Percentiles rank a stretch among this genome's conserved stretches.
Conservation (phyloP, 1,284 basidiomycete genomes). For the Ganoderma sinense region DNA sequence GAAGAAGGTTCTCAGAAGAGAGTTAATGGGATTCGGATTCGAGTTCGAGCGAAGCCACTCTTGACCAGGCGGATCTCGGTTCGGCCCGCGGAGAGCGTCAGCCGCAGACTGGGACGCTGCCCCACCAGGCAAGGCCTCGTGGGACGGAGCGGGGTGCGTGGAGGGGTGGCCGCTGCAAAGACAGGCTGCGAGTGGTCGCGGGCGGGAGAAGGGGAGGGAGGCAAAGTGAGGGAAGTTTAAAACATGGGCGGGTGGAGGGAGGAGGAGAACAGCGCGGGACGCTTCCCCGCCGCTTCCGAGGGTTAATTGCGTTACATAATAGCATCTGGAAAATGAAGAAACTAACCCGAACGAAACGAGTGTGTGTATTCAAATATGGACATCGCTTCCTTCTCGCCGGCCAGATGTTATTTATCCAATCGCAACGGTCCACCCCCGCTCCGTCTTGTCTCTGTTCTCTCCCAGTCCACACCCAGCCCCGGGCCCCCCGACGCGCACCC, state of each 20-base stretch:
- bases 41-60: slow-evolving; percentile 16
- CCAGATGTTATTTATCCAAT: slow-evolving; percentile 35
- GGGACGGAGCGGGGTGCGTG: slow-evolving; percentile 3
- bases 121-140: slow-evolving; percentile 14
- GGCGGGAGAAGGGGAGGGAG: slow-evolving; percentile 1
- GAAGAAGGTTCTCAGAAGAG: slow-evolving; percentile 19
- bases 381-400: slow-evolving; percentile 32
- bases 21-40: slow-evolving; percentile 18
- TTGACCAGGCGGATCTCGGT: slow-evolving; percentile 27
- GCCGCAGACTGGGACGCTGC: slow-evolving; percentile 18
- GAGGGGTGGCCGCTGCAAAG: neutral
- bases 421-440: slow-evolving; percentile 19
- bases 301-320: slow-evolving; percentile 34
- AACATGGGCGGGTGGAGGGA: slow-evolving; percentile 19
- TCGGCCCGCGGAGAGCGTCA: slow-evolving; percentile 22
- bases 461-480: slow-evolving; percentile 22
- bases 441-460: slow-evolving; percentile 27
- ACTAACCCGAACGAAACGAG: slow-evolving; percentile 31
- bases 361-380: slow-evolving; percentile 32
- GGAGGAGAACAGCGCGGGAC: slow-evolving; percentile 18
- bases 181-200: neutral
- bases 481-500: neutral
- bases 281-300: slow-evolving; percentile 33
- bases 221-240: slow-evolving; percentile 16
- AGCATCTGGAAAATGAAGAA: slow-evolving; percentile 24